phyloP scores from a whole-genome alignment of 148 eudicot genomes.

The Rhododendron ferrugineum region DNA sequence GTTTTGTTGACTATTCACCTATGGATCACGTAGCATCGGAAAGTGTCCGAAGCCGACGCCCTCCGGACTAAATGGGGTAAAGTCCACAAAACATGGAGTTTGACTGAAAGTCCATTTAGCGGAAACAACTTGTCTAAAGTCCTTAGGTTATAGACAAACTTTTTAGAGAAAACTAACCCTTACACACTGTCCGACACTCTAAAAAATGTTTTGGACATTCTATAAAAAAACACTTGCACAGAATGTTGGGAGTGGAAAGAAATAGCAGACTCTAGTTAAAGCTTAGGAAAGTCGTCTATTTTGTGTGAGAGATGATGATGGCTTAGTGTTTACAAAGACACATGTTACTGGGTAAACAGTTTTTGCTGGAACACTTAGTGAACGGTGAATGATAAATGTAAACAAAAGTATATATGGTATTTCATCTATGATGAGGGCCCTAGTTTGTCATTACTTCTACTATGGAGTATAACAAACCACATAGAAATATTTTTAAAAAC shows the following conservation, averaged over 20 bases:
- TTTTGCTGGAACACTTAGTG: background rate
- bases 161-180: no score
- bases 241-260: background rate
- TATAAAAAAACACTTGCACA: background rate
- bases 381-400: background rate
- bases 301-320: background rate
- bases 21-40: background rate
- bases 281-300: background rate
- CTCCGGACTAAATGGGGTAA: no score
- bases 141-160: no score
- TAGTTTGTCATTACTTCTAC: background rate
- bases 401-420: background rate
- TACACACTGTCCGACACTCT: background rate
- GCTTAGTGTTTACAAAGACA: background rate
- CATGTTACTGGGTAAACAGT: background rate
- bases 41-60: no score
- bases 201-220: background rate
- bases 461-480: background rate
- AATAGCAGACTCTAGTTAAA: background rate
- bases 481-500: background rate
- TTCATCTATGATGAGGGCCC: background rate
- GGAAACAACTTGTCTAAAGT: no score
- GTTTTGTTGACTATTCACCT: background rate
- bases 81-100: no score
- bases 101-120: no score